Conservation (phyloP, 352 stramenopile genomes). For the Phytophthora gonapodyides region DNA sequence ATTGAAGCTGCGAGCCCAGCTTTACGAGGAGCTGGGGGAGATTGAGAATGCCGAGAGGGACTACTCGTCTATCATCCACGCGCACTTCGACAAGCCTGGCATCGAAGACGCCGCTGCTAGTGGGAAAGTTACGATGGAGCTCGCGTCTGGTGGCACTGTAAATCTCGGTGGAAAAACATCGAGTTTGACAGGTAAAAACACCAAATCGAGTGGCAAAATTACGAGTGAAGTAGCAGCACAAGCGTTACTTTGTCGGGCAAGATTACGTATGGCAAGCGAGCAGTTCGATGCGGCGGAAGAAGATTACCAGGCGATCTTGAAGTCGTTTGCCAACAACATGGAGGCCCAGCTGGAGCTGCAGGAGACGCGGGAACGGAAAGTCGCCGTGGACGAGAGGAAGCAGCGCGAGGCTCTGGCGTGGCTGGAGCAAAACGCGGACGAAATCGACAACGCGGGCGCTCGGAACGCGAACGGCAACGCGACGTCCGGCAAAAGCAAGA, state of each 20-base stretch:
- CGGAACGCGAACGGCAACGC: slow-evolving; percentile 28
- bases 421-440: slow-evolving; percentile 53
- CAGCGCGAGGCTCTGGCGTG: slow-evolving; percentile 59
- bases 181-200: slow-evolving; percentile 17
- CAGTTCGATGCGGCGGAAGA: slow-evolving; percentile 61
- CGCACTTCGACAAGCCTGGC: slow-evolving; percentile 49
- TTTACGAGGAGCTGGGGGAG: slow-evolving; percentile 52
- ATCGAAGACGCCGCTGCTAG: slow-evolving; percentile 22
- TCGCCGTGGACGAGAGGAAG: slow-evolving; percentile 42
- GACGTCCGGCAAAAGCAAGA: slow-evolving; percentile 54
- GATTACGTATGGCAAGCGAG: slow-evolving; percentile 47
- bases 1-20: slow-evolving; percentile 59
- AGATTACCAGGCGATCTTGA: slow-evolving; percentile 68
- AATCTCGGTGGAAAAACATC: slow-evolving; percentile 20
- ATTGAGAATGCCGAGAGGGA: slow-evolving; percentile 51
- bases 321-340: slow-evolving; percentile 68
- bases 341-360: slow-evolving; percentile 82
- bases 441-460: slow-evolving; percentile 22
- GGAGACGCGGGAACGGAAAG: slow-evolving; percentile 50
- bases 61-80: slow-evolving; percentile 75
- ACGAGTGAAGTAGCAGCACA: slow-evolving; percentile 59
- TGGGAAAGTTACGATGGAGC: slow-evolving; percentile 36
- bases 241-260: slow-evolving; percentile 59
- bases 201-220: slow-evolving; percentile 41
- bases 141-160: slow-evolving; percentile 33